Conservation (phyloP, 768 basidiomycete species). For the Lentinula aciculospora region DNA sequence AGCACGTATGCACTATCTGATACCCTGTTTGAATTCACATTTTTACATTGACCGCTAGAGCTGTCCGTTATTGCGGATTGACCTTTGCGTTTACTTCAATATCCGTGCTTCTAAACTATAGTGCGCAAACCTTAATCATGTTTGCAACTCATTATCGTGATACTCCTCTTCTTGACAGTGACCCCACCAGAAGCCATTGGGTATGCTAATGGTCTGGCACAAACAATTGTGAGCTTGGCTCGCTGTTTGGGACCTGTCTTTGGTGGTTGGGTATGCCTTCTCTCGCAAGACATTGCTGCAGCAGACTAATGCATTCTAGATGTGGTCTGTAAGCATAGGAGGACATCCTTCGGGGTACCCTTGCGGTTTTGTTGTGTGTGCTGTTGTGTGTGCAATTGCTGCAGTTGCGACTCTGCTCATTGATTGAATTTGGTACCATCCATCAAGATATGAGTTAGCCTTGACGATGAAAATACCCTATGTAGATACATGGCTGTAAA, state of each 20-base stretch:
- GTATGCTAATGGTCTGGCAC: constrained; percentile 92
- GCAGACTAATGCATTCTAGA: constrained; percentile 37
- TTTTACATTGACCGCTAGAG: constrained; percentile 42
- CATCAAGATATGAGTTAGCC: too few species aligned
- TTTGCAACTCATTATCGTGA: background rate
- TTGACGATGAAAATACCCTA: too few species aligned
- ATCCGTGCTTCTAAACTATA: constrained; percentile 82
- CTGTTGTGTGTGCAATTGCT: constrained; percentile 14
- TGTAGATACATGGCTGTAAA: background rate
- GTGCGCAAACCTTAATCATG: constrained; percentile 35
- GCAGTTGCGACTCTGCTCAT: background rate
- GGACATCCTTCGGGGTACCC: constrained; percentile 68
- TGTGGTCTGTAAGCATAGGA: constrained; percentile 71
- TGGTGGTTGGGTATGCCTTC: constrained; percentile 61
- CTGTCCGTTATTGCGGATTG: constrained; percentile 80
- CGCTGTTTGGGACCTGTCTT: constrained; percentile 86
- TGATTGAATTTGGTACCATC: too few species aligned
- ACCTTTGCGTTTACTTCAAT: constrained; percentile 91
- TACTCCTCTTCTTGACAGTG: constrained; percentile 42
- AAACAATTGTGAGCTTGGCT: constrained; percentile 91
- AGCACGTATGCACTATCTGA: constrained; percentile 56
- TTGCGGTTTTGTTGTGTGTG: constrained; percentile 66
- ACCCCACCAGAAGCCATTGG: constrained; percentile 86
- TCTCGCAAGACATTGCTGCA: background rate
- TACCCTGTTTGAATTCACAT: background rate